Percentiles rank a stretch among this genome's conserved stretches.
Conservation (phyloP, 2,329 filamentous ascomycete species). For the Calonectria pseudoreteaudii region DNA sequence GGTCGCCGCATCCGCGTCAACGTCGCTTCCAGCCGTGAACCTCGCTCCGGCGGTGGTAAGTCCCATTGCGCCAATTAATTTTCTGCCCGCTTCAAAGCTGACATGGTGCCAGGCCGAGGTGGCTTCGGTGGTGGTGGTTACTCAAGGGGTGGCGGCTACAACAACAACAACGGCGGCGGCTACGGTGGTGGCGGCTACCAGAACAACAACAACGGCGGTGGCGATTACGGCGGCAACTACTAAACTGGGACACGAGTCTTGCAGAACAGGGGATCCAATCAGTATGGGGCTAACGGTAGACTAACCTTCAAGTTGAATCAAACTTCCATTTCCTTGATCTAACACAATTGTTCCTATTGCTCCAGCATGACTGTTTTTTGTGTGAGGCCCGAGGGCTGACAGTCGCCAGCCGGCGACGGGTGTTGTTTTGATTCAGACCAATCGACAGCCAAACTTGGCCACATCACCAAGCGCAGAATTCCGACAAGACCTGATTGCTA, state of each 20-base stretch:
- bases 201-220: background rate
- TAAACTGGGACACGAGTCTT: background rate
- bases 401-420: background rate
- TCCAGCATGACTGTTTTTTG: background rate
- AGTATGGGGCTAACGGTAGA: slow-evolving; percentile 1
- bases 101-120: background rate
- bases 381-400: background rate
- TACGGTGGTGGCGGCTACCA: background rate
- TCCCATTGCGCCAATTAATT: background rate
- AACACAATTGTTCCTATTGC: background rate
- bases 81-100: background rate
- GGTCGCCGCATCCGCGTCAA: background rate
- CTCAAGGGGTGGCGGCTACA: background rate
- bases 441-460: background rate
- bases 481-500: background rate
- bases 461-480: background rate
- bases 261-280: slow-evolving; percentile 7
- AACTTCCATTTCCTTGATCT: too few species aligned
- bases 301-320: background rate
- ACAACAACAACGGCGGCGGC: background rate
- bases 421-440: background rate
- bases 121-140: background rate
- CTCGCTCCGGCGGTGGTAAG: background rate
- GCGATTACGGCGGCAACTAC: background rate
- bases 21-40: background rate